A percentile compares a stretch with the other conserved stretches of the same genome.
These are phyloP conservation scores for Didymella exigua DNA, from an alignment of 2,329 filamentous ascomycete genomes.

Conservation along the genomic window DNA sequence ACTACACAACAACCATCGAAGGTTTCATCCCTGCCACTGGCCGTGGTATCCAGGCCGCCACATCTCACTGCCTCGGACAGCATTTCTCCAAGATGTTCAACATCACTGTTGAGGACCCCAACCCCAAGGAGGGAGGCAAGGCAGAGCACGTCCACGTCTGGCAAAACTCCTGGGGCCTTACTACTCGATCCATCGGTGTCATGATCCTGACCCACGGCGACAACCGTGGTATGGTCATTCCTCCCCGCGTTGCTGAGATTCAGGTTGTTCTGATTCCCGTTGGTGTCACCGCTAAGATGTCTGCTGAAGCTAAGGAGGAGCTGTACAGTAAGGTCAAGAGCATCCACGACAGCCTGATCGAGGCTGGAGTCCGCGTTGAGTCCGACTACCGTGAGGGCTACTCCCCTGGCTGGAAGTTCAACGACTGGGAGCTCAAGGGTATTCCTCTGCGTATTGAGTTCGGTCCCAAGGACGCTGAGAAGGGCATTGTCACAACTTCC, in stretches of 20 bases:
- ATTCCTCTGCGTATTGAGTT: constrained; percentile 94
- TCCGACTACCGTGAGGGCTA: constrained; percentile 88
- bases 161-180: constrained; percentile 99
- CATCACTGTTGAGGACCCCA: constrained; percentile 93
- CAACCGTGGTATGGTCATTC: constrained; percentile 91
- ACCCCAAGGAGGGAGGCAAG: constrained; percentile 67
- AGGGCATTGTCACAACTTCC: constrained; percentile 81
- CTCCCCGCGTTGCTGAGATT: constrained; percentile 84
- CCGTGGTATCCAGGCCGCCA: constrained; percentile 94
- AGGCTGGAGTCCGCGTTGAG: constrained; percentile 76
- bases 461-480: constrained; percentile 89
- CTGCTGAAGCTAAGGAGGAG: constrained; percentile 75
- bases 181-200: constrained; percentile 94
- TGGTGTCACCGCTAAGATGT: constrained; percentile 74
- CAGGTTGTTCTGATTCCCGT: constrained; percentile 91
- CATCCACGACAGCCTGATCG: constrained; percentile 71
- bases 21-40: constrained; percentile 96
- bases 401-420: constrained; percentile 95
- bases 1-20: constrained; percentile 96
- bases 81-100: constrained; percentile 99
- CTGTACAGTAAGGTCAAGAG: constrained; percentile 77
- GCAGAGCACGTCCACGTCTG: constrained; percentile 79
- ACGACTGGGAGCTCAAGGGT: constrained; percentile 97
- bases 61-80: constrained; percentile 92
- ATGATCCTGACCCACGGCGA: constrained; percentile 99